A percentile compares a stretch with the other conserved stretches of the same genome.
Conservation (phyloP, 352 stramenopile species). For the Globisporangium carolinianum region DNA sequence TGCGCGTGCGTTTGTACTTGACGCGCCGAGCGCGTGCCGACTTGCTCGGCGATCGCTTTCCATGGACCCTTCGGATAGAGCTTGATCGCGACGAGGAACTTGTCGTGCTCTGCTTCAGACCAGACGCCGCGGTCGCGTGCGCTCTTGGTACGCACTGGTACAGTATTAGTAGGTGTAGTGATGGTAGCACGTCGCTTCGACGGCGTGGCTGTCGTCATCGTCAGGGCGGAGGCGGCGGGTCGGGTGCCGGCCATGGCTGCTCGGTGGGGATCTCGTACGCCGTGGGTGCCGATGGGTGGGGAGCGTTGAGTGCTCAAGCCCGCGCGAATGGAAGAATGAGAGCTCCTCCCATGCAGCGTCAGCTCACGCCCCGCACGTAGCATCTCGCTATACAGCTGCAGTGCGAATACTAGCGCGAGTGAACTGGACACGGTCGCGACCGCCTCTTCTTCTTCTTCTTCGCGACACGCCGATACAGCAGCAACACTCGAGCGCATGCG, state of each 20-base stretch:
- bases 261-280: neutral
- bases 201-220: neutral
- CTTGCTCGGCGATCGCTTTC: conserved; percentile 17
- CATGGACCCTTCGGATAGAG: conserved; percentile 23
- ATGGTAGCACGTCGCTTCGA: neutral
- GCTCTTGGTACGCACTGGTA: neutral
- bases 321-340: neutral
- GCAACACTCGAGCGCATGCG: neutral
- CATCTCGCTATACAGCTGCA: neutral
- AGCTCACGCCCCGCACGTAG: neutral
- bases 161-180: conserved; percentile 1
- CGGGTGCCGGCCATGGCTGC: conserved; percentile 1
- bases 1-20: conserved; percentile 57
- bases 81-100: conserved; percentile 20
- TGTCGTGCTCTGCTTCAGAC: conserved; percentile 29
- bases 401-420: too few relatives aligned
- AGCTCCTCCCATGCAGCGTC: neutral
- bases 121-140: conserved; percentile 13
- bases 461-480: too few relatives aligned
- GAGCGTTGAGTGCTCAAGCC: neutral
- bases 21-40: conserved; percentile 34
- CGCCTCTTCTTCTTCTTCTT: too few relatives aligned
- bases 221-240: neutral
- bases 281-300: neutral
- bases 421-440: too few relatives aligned